These are phyloP conservation scores for Cyanophora paradoxa DNA, from an alignment of 78 protist species.

Conservation along the genomic window DNA sequence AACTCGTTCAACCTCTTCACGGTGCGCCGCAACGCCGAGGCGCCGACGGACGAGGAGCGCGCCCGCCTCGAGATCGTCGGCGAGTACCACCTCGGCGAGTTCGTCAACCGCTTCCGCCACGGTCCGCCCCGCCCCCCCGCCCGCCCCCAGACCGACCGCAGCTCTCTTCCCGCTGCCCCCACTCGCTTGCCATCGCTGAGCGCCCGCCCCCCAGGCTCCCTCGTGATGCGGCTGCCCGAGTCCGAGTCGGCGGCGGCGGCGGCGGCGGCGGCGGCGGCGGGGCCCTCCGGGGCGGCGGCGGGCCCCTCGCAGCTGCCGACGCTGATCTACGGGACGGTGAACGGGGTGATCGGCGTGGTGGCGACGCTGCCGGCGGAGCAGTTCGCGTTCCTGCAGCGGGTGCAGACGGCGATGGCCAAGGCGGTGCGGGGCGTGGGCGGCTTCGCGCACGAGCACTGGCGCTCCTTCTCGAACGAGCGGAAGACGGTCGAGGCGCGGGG, in stretches of 20 bases:
- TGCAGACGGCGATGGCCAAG: conserved; percentile 10
- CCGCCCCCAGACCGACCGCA: too few relatives aligned
- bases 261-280: not conserved
- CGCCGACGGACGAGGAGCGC: conserved; percentile 71
- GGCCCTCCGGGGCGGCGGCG: not conserved
- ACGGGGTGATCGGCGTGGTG: conserved; percentile 74
- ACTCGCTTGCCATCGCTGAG: too few relatives aligned
- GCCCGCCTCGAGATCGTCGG: conserved; percentile 52
- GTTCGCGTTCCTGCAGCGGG: conserved; percentile 31
- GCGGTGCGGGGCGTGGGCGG: conserved; percentile 73
- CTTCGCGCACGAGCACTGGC: conserved; percentile 41
- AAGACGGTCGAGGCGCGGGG: not conserved
- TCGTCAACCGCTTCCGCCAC: conserved; percentile 45
- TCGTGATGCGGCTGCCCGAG: conserved; percentile 1
- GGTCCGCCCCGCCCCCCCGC: too few relatives aligned
- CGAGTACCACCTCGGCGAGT: conserved; percentile 74
- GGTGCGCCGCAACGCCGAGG: conserved; percentile 36
- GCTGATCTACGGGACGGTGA: conserved; percentile 51
- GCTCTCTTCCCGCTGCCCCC: too few relatives aligned
- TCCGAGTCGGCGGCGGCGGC: not conserved
- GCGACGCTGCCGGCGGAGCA: conserved; percentile 6
- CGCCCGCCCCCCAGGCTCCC: too few relatives aligned
- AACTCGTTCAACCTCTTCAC: conserved; percentile 24
- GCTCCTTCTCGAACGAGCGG: conserved; percentile 61
- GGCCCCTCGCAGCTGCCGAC: conserved; percentile 29